These are phyloP conservation scores for Rhizopus stolonifer DNA, from an alignment of 371 early-diverging fungal species.

Conservation along the genomic window DNA sequence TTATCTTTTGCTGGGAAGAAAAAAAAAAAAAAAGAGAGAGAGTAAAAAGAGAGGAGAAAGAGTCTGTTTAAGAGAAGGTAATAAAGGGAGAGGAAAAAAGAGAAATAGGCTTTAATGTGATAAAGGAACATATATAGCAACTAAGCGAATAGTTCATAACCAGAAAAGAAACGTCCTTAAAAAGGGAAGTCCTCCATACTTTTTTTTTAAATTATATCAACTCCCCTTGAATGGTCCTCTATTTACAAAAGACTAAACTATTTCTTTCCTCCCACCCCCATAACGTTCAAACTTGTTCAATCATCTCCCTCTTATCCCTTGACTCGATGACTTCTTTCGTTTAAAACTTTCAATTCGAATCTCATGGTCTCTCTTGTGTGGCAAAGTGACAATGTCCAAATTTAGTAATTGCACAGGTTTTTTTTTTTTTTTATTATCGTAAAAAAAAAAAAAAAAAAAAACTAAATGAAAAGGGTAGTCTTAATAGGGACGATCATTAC, in stretches of 20 bases:
- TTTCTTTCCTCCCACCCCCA: too few species aligned
- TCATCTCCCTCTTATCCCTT: neutral
- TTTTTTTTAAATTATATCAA: neutral
- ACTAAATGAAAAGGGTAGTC: neutral
- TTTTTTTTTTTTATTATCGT: neutral
- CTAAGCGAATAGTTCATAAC: neutral
- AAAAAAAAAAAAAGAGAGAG: neutral
- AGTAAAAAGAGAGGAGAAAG: neutral
- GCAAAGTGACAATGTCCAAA: slow-evolving; percentile 3
- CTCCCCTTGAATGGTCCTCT: too few species aligned
- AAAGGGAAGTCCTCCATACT: slow-evolving; percentile 1
- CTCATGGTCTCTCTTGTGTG: neutral
- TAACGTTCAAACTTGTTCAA: too few species aligned
- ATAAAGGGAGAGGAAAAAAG: neutral
- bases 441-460: neutral
- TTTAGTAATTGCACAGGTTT: slow-evolving; percentile 1
- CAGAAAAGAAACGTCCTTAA: slow-evolving; percentile 2
- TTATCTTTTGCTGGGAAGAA: too few species aligned
- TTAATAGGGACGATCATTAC: too few species aligned
- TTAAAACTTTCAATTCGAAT: neutral
- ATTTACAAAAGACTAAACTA: too few species aligned
- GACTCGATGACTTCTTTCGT: neutral
- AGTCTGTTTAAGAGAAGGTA: neutral
- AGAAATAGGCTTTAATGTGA: slow-evolving; percentile 5
- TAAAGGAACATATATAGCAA: slow-evolving; percentile 2